Percentiles rank a stretch among this genome's conserved stretches.
Evolutionary conservation across 2,329 filamentous ascomycete genomes (phyloP).

Genomic region (Diplodia corticola): DNA sequence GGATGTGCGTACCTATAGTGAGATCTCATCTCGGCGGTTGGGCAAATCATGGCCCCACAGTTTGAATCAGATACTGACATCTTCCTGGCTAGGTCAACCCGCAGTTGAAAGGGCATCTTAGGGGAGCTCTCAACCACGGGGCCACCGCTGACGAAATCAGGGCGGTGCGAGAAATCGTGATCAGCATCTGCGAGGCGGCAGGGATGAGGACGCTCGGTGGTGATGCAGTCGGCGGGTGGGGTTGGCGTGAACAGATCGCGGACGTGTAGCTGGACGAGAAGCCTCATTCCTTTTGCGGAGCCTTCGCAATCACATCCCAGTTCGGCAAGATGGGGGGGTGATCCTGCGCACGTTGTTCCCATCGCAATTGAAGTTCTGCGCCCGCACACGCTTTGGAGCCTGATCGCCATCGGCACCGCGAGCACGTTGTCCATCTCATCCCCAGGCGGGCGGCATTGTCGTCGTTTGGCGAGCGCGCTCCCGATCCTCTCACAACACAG

Average conservation of each 20-base stretch:
- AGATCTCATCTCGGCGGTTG: not conserved
- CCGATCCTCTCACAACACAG: not conserved
- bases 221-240: slow-evolving; percentile 43
- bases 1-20: slow-evolving; percentile 43
- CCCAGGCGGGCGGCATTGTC: not conserved
- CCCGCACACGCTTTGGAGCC: not conserved
- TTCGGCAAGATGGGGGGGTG: not conserved
- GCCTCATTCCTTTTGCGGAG: slow-evolving; percentile 18
- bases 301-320: not conserved
- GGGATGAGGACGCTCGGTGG: slow-evolving; percentile 48
- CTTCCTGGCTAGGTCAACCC: slow-evolving; percentile 47
- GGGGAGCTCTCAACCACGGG: slow-evolving; percentile 53
- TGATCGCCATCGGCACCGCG: not conserved
- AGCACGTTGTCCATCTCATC: not conserved
- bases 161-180: slow-evolving; percentile 50
- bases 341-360: slow-evolving; percentile 7
- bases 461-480: not conserved
- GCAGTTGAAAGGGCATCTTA: slow-evolving; percentile 56
- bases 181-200: slow-evolving; percentile 50
- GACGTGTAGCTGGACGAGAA: slow-evolving; percentile 35
- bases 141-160: slow-evolving; percentile 52
- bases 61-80: not conserved
- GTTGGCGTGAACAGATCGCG: slow-evolving; percentile 50
- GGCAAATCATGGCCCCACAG: not conserved
- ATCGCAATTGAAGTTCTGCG: not conserved